Base-by-base conservation (phyloP, 2,329 filamentous ascomycete genomes). In the Ceratocystis cacaofunesta region DNA sequence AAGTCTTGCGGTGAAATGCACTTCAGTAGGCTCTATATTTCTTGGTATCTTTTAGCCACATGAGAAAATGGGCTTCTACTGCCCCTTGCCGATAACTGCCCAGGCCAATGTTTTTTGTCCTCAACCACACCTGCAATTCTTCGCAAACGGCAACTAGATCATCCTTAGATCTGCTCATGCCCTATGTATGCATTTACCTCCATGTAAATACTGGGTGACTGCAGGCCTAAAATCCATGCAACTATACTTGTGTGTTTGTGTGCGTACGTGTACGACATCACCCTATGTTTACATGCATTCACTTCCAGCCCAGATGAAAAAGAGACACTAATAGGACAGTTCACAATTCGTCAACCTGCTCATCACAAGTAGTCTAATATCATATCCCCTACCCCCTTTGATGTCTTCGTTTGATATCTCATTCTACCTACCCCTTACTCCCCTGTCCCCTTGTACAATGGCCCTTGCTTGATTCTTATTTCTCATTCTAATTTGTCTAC, bases 391-490 rank as follows among this genome's bases (percentile, higher is more conserved):
- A 41, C 36, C 36, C 46, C 48, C 48, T 22, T 50, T 50, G 48
- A 8, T 50, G 48, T 50, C 48, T 50, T 25, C 10, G 22, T 10
- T 50, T 50, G 19, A 10, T 19, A 50, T 19, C n/a, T 50, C n/a
- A 22, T 22, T 50, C n/a, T 22, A 19, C 3, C 48, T n/a, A 17
- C 44, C 22, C 22, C 48, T 25, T 19, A 17, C 48, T 28, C 7
- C 52, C 52, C 25, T 28, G 30, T 57, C 52, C 36, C 36, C 36
- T 41, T 41, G 36, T 15, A 32, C 52, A 57, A 57, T 30, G 28
- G 30, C 52, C 52, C 52, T 32, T 57, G 52, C 52, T 57, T 19
- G 22, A 57, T 57, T 57, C 52, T 57, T 57, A 57, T 57, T 57
- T 25, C 30, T 57, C 22, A 30, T 28, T 57, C n/a, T 57, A 30